Percentiles rank a stretch among this genome's conserved stretches.
Conservation (phyloP, 768 basidiomycete genomes). For the Strobilomyces dryophilus region DNA sequence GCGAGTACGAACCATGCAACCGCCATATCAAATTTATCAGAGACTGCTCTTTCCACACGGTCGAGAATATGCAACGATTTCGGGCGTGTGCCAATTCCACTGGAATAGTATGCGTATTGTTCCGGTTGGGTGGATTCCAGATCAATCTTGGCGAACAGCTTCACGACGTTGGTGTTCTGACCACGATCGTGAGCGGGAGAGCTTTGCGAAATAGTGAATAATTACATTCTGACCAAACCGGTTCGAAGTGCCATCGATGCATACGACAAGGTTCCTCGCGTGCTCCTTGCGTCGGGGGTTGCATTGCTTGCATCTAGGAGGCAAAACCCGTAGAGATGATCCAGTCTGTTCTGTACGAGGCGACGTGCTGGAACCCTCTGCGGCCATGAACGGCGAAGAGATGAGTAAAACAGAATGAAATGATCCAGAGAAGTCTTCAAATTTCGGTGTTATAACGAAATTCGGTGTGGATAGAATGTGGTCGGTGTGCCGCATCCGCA, state of each 20-base stretch:
- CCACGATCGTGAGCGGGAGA: constrained; percentile 2
- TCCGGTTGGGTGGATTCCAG: constrained; percentile 10
- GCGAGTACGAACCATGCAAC: constrained; percentile 33
- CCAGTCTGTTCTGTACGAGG: not conserved
- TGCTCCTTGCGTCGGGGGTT: constrained; percentile 5
- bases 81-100: constrained; percentile 36
- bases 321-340: not conserved
- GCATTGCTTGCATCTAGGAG: constrained; percentile 12
- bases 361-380: not conserved
- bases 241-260: constrained; percentile 25
- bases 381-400: not conserved
- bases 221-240: constrained; percentile 19
- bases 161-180: constrained; percentile 39
- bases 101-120: constrained; percentile 34
- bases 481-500: not conserved
- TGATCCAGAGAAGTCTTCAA: too few species aligned
- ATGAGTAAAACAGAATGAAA: not conserved
- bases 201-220: not conserved
- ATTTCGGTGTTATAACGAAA: not conserved
- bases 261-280: constrained; percentile 21
- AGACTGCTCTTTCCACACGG: constrained; percentile 13
- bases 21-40: constrained; percentile 33
- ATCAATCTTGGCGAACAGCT: constrained; percentile 30
- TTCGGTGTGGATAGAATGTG: constrained; percentile 4
- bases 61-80: constrained; percentile 24